phyloP scores from a whole-genome alignment of 2,329 filamentous ascomycete species.

The Penicillium sp. region DNA sequence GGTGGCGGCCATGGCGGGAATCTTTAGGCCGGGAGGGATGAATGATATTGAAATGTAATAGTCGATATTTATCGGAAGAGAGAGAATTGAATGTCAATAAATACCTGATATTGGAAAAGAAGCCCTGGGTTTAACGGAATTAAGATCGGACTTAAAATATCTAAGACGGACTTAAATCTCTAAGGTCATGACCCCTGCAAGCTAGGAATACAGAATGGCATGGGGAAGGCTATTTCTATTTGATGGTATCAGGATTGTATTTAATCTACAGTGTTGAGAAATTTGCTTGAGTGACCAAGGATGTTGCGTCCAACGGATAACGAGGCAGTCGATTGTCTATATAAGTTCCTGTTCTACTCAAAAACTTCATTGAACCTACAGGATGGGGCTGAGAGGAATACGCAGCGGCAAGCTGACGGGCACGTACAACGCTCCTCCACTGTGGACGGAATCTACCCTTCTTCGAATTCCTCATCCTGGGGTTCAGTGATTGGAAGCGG shows the following conservation, averaged over 20 bases:
- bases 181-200: background rate
- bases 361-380: background rate
- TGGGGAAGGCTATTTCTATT: no score
- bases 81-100: background rate
- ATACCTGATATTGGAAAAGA: no score
- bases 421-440: background rate
- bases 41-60: background rate
- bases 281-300: background rate
- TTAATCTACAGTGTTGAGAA: no score
- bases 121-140: background rate
- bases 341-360: background rate
- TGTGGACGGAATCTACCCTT: no score
- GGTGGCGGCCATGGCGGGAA: background rate
- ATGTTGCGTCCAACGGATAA: background rate
- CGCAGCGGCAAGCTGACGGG: background rate
- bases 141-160: background rate
- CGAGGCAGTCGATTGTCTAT: background rate
- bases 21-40: background rate
- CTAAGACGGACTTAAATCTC: background rate
- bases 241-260: background rate
- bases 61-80: background rate
- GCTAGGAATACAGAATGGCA: background rate
- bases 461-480: no score
- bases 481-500: no score
- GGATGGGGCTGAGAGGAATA: background rate